Conservation (phyloP, 148 eudicot species). For the Oxyria digyna region DNA sequence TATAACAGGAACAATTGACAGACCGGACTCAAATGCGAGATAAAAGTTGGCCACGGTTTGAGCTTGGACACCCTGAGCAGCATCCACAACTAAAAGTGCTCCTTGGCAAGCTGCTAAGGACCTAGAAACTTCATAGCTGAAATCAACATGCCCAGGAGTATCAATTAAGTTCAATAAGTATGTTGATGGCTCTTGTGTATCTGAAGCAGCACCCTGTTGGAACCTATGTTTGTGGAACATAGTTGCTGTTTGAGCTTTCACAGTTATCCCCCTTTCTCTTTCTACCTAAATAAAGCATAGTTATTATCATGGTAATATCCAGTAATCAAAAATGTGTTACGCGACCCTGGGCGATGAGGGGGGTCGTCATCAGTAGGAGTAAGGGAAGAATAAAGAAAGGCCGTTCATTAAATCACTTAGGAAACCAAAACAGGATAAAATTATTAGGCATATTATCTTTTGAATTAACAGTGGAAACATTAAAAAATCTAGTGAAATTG, state of each 20-base stretch:
- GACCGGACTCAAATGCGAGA: conserved; percentile 86
- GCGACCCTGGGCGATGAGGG: too few species aligned
- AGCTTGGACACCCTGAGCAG: conserved; percentile 99
- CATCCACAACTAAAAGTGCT: conserved; percentile 91
- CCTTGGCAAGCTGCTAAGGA: conserved; percentile 99
- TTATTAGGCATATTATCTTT: too few species aligned
- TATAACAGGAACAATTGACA: conserved; percentile 77
- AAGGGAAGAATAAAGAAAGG: too few species aligned
- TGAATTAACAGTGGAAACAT: too few species aligned
- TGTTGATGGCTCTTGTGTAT: conserved; percentile 16
- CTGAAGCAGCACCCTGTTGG: conserved; percentile 16
- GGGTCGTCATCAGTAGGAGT: too few species aligned
- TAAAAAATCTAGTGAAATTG: too few species aligned
- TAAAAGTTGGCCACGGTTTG: conserved; percentile 99
- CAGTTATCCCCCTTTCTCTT: conserved; percentile 97
- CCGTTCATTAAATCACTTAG: too few species aligned
- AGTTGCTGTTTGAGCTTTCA: conserved; percentile 97
- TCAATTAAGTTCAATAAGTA: conserved; percentile 73
- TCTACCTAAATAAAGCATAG: conserved; percentile 51
- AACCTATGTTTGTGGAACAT: conserved; percentile 59
- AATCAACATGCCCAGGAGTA: conserved; percentile 99
- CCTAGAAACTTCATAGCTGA: conserved; percentile 97
- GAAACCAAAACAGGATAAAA: too few species aligned
- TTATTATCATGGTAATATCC: too few species aligned
- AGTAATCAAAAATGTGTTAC: too few species aligned